These are phyloP conservation scores for Candida easanensis DNA, from an alignment of 805 yeast species.

Conservation along the genomic window DNA sequence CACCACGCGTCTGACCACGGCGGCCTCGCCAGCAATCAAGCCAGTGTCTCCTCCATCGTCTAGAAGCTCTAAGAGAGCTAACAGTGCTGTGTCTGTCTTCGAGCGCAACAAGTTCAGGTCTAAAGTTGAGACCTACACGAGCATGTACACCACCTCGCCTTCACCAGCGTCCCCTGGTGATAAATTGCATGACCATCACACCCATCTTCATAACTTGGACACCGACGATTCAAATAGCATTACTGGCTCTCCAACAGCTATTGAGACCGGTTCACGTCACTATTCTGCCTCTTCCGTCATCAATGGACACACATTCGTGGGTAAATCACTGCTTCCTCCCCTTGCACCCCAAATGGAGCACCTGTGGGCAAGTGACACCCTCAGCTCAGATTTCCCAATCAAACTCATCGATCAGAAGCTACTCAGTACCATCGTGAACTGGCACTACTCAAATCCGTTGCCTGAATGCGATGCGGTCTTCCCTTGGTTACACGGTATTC, in stretches of 20 bases:
- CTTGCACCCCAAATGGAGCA: conserved; percentile 20
- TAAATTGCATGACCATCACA: conserved; percentile 2
- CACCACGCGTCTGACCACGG: conserved; percentile 7
- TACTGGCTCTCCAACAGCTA: conserved; percentile 4
- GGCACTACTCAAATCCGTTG: conserved; percentile 32
- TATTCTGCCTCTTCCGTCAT: conserved; percentile 14
- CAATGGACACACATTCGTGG: conserved; percentile 6
- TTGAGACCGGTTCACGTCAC: conserved; percentile 10
- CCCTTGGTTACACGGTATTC: conserved; percentile 85
- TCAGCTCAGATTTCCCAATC: conserved; percentile 20
- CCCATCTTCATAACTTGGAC: not conserved
- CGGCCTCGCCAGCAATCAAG: not conserved
- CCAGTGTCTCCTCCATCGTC: conserved; percentile 1
- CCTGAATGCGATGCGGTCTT: conserved; percentile 72
- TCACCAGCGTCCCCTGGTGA: not conserved
- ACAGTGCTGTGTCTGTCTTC: conserved; percentile 18
- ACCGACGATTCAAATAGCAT: conserved; percentile 6
- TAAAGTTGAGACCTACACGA: conserved; percentile 8
- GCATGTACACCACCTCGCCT: conserved; percentile 16
- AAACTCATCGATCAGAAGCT: conserved; percentile 21
- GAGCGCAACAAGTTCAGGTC: conserved; percentile 26
- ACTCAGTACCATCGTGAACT: conserved; percentile 17
- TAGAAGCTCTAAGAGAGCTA: conserved; percentile 25
- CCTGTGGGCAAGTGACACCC: conserved; percentile 16
- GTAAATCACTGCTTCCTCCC: conserved; percentile 17